Conservation (phyloP, 2,329 filamentous ascomycete genomes). For the Botrytis aclada region DNA sequence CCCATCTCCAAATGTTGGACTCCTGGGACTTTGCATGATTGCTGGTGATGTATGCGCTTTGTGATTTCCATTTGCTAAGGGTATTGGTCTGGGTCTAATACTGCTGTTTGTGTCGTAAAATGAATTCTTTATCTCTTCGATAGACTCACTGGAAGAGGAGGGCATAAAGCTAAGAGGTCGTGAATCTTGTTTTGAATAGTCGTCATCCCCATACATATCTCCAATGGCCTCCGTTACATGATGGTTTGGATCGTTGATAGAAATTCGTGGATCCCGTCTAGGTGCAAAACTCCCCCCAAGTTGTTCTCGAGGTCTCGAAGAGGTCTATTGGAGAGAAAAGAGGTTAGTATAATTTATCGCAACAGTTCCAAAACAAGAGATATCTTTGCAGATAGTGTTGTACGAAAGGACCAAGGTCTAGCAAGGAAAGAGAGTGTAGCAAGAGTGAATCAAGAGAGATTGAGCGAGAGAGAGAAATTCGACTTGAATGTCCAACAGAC, state of each 20-base stretch:
- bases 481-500: not conserved
- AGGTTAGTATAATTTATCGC: constrained; percentile 28
- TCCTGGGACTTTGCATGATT: constrained; percentile 35
- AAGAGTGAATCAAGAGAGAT: constrained; percentile 4
- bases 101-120: constrained; percentile 31
- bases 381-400: not conserved
- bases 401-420: not conserved
- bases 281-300: constrained; percentile 39
- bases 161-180: constrained; percentile 57
- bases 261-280: constrained; percentile 37
- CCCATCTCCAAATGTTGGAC: constrained; percentile 34
- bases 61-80: constrained; percentile 32
- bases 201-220: constrained; percentile 65
- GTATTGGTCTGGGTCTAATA: constrained; percentile 28
- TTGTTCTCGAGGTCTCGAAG: constrained; percentile 38
- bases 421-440: not conserved
- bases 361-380: not conserved
- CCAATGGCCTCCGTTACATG: constrained; percentile 75
- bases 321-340: constrained; percentile 33
- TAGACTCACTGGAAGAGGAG: constrained; percentile 45
- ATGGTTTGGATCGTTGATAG: constrained; percentile 66
- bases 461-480: not conserved
- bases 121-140: constrained; percentile 31
- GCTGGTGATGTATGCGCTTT: constrained; percentile 36
- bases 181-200: constrained; percentile 51